Evolutionary conservation across 2,329 filamentous ascomycete species (phyloP), one percentile per base, ranked within the genome.

Genomic region (Verticillium klebahnii): DNA sequence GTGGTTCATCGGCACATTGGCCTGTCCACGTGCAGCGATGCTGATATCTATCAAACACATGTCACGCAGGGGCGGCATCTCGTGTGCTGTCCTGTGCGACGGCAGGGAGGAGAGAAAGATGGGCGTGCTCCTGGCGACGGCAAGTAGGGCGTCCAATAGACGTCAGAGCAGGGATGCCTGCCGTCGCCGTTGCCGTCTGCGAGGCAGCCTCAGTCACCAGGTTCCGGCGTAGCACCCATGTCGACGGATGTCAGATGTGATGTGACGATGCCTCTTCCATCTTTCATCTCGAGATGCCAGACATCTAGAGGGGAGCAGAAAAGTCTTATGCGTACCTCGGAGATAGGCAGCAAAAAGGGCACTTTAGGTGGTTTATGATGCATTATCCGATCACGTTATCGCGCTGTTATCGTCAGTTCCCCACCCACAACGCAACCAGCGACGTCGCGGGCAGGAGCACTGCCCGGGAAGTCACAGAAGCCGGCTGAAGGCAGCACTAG

Each of bases 61-160:
- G 45, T 52, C 19, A 9, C 45, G 29, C 45, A 23, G 1, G 19
- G 45, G 19, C 3, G 29, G 4, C 45, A 52, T 52, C 45, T 29
- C 45, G 19, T 12, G n/a, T 19, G 19, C 45, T 25, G 45, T 25
- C 19, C 4, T 25, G 19, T 52, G 45, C 23, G 9, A 52, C 45
- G 19, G 8, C 45, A 25, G 45, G 37, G 45, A 12, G 45, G 45
- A 52, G 45, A 11, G n/a, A 52, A 52, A 52, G 19, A 25, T 14
- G 45, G 45, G 45, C 29, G 9, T 14, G 45, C 12, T 52, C 19
- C 45, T 23, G 45, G 11, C 14, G 45, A 23, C 23, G 45, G 19
- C 45, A 52, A 19, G 39, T 8, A 19, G n/a, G 17, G 39, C n/a
- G 39, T 17, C 57, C 58, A 12, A 71, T 31, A 58, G 31, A 45